Evolutionary conservation across 2,329 filamentous ascomycete species (phyloP), one percentile per base, ranked within the genome.

Genomic region (Pseudogymnoascus sp.): DNA sequence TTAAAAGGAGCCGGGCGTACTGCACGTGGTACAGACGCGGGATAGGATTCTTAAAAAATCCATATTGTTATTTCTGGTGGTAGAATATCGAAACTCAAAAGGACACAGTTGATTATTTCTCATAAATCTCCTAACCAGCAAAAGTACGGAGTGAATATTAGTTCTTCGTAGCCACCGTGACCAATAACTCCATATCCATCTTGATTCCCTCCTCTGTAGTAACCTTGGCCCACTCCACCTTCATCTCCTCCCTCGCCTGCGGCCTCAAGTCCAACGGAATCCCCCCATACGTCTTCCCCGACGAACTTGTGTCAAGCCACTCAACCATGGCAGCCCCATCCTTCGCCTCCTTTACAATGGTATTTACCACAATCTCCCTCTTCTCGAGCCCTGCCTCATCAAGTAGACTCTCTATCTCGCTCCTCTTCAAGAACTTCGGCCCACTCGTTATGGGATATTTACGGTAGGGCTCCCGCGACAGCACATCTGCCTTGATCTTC

Each of bases 271-370:
- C 67, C 2, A 67, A 48, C 9, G 71, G 71, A 39, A 72, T 69
- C 4, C 68, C 68, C 2, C 71, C 71, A 48, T 71, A 72, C 13
- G 70, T 72, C 64, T 71, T 71, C 27, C 71, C 71, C 3, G 71
- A 72, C 21, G 70, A 72, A 60, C 71, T 72, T 4, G 69, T 70
- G 61, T 71, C 70, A 48, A 72, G 21, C 71, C 71, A 72, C 3
- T 71, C 66, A 36, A 72, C 64, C 71, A 72, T 72, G 13, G 60
- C 69, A 5, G 67, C 67, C 3, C 48, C 48, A 35, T 55, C 48
- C 9, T 55, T 55, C 8, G 48, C 48, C 29, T 55, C 58, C 64
- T 71, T 71, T 61, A 69, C 61, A 18, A 72, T 69, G 12, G 42
- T 68, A 48, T 69, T 72, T 37, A 65, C 62, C 37, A 67, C 61